These are phyloP conservation scores for Blastobotrys apis DNA, from an alignment of 1,139 yeast genomes.

Conservation along the genomic window DNA sequence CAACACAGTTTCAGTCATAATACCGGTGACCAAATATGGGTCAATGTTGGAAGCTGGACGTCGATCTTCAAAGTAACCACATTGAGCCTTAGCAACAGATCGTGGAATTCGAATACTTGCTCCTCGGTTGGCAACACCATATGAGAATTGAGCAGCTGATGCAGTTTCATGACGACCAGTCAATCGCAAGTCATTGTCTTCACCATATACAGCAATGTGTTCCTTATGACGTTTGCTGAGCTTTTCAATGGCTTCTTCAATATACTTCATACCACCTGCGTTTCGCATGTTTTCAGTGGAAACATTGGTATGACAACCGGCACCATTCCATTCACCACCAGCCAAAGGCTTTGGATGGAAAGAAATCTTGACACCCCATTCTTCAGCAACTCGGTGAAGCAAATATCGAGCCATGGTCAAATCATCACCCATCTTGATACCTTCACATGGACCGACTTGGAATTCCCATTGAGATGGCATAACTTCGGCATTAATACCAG, in stretches of 20 bases:
- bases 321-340: constrained; percentile 99
- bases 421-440: constrained; percentile 95
- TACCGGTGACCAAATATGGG: constrained; percentile 97
- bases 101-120: constrained; percentile 98
- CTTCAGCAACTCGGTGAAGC: constrained; percentile 93
- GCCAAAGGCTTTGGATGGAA: constrained; percentile 96
- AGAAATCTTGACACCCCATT: constrained; percentile 96
- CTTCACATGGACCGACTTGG: constrained; percentile 98
- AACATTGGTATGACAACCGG: constrained; percentile 99
- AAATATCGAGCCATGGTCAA: constrained; percentile 95
- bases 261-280: constrained; percentile 93
- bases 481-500: constrained; percentile 98
- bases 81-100: constrained; percentile 96
- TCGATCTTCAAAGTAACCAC: constrained; percentile 98
- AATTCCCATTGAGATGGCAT: constrained; percentile 99
- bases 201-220: constrained; percentile 92
- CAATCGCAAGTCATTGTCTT: constrained; percentile 90
- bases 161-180: constrained; percentile 99
- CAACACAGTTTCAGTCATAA: constrained; percentile 93
- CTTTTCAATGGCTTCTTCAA: constrained; percentile 89
- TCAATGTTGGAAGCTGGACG: constrained; percentile 99
- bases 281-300: constrained; percentile 87
- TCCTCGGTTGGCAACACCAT: constrained; percentile 99
- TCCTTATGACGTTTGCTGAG: constrained; percentile 95
- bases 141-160: constrained; percentile 80